Percentiles rank a stretch among this genome's conserved stretches.
Conservation (phyloP, 148 eudicot genomes). For the Chenopodium quinoa region DNA sequence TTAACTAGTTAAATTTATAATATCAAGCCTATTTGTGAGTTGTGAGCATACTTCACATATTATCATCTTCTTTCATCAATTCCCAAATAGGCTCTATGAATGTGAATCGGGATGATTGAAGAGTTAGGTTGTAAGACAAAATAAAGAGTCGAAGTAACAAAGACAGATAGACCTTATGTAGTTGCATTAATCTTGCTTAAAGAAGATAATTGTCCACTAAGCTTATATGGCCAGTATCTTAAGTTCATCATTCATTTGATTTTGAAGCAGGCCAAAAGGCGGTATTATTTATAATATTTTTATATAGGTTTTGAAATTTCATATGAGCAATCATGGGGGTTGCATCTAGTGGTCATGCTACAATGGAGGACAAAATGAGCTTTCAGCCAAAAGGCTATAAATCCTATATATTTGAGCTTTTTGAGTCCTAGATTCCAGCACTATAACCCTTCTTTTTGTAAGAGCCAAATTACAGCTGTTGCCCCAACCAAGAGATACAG, state of each 20-base stretch:
- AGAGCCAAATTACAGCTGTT: slow-evolving; percentile 16
- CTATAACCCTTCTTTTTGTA: slow-evolving; percentile 19
- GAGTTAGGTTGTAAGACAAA: too few relatives aligned
- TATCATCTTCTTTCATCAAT: too few relatives aligned
- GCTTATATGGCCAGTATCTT: not conserved
- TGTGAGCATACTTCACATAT: too few relatives aligned
- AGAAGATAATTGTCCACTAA: not conserved
- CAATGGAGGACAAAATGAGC: slow-evolving; percentile 43
- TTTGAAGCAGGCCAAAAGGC: slow-evolving; percentile 10
- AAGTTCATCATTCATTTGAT: slow-evolving; percentile 18
- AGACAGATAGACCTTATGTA: too few relatives aligned
- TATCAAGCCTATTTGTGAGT: too few relatives aligned
- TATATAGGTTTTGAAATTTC: slow-evolving; percentile 15
- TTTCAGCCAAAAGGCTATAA: slow-evolving; percentile 39
- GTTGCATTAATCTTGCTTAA: too few relatives aligned
- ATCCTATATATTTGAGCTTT: slow-evolving; percentile 6
- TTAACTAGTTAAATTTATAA: too few relatives aligned
- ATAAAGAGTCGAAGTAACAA: too few relatives aligned
- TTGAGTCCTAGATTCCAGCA: slow-evolving; percentile 38
- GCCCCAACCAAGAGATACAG: slow-evolving; percentile 25
- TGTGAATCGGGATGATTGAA: too few relatives aligned
- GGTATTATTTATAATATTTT: not conserved
- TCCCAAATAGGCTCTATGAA: too few relatives aligned
- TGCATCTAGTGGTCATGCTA: slow-evolving; percentile 26
- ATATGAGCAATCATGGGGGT: slow-evolving; percentile 28